Base-by-base conservation (phyloP, 805 yeast genomes). In the Ogataea dorogensis region DNA sequence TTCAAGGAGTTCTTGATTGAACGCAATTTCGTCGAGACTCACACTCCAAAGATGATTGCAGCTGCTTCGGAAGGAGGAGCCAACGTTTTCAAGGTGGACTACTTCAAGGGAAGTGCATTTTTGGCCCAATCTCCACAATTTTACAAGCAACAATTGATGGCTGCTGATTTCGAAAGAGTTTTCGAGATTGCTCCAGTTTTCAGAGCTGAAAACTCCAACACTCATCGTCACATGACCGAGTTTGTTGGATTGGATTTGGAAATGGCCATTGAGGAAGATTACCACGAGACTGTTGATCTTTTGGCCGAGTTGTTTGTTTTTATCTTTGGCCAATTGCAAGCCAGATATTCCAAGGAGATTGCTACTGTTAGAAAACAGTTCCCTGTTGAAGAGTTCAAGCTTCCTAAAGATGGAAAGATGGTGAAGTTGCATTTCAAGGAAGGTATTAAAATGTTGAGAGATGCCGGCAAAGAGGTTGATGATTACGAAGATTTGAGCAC, bases 151-250 rank as follows among this genome's bases (percentile, higher is more conserved):
- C 96, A 91, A 75, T 78, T 91, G 63, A 93, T 93, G 67, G 96
- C 97, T 30, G 94, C 95, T 42, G 99, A 93, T 70, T 93, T 91
- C 55, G 98, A 93, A 71, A 79, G 78, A 56, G 99, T 93, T 31
- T 93, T 79, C 61, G 99, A 93, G 70, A 75, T 93, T 56, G 98
- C 93, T 2, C 98, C 99, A 23, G 98, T 93, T 28, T 93, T 93
- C 77, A 80, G 99, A 68, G 99, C 99, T 40, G 99, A 93, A 67
- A 91, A 93, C 74, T 91, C 98, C 44, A 89, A 93, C 72, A 91
- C 98, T 14, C 98, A 93, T 66, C 89, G 99, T 70, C 99, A 93
- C 67, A 82, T 93, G 95, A 93, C 99, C 39, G 99, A 93, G 68
- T 93, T 93, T 64, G 85, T 84, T 44, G 99, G 99, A 41, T 79